Conservation (phyloP, 345 rosid genomes). For the Lepidium aucheri region DNA sequence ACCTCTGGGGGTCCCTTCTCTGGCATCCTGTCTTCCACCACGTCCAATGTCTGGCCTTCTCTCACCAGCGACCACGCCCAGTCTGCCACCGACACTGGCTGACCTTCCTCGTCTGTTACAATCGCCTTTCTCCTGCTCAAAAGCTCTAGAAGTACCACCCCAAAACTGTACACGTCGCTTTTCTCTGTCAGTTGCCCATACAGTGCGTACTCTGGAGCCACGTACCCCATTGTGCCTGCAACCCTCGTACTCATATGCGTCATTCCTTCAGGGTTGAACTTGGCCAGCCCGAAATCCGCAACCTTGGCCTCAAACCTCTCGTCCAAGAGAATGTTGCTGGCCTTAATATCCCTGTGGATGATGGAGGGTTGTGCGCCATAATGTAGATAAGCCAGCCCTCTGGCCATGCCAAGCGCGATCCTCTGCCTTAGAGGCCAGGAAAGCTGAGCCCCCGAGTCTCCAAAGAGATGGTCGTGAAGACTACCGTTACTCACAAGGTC, state of each 20-base stretch:
- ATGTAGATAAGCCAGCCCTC: slow-evolving; percentile 83
- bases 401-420: slow-evolving; percentile 80
- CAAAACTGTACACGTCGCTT: slow-evolving; percentile 89
- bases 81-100: slow-evolving; percentile 61
- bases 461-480: slow-evolving; percentile 71
- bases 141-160: slow-evolving; percentile 85
- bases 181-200: slow-evolving; percentile 83
- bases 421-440: slow-evolving; percentile 76
- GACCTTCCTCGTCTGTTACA: slow-evolving; percentile 37
- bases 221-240: slow-evolving; percentile 95
- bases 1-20: slow-evolving; percentile 51
- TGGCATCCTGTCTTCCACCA: slow-evolving; percentile 65
- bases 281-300: slow-evolving; percentile 87
- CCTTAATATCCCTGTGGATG: slow-evolving; percentile 86
- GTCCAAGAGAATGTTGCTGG: slow-evolving; percentile 81
- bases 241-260: slow-evolving; percentile 90
- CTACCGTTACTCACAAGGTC: slow-evolving; percentile 81
- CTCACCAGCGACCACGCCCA: slow-evolving; percentile 92
- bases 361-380: slow-evolving; percentile 71
- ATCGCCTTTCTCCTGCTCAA: slow-evolving; percentile 81
- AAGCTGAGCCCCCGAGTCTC: slow-evolving; percentile 39
- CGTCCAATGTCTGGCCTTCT: slow-evolving; percentile 55
- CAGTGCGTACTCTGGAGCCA: slow-evolving; percentile 91
- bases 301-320: slow-evolving; percentile 74
- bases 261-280: slow-evolving; percentile 71